Conservation (phyloP, 352 stramenopile species). For the Peronosclerospora sorghi region DNA sequence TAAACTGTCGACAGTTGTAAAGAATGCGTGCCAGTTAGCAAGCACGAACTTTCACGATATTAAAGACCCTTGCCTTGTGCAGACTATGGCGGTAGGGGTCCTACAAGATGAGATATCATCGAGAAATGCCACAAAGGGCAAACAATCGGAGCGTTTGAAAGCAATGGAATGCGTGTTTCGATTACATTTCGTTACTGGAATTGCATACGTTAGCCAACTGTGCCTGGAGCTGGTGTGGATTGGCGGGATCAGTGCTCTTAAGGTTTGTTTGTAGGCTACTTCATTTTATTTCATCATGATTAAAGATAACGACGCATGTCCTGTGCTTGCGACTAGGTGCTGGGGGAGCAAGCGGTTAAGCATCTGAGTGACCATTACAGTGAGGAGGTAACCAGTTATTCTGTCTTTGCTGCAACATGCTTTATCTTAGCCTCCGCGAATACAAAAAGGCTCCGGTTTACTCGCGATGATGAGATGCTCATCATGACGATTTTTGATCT, state of each 20-base stretch:
- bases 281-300: not conserved
- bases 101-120: slow-evolving; percentile 19
- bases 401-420: slow-evolving; percentile 32
- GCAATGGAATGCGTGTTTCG: slow-evolving; percentile 28
- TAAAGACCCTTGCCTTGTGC: not conserved
- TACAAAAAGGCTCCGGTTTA: slow-evolving; percentile 4
- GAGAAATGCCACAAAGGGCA: slow-evolving; percentile 12
- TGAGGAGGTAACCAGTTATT: slow-evolving; percentile 17
- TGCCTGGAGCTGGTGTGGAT: slow-evolving; percentile 26
- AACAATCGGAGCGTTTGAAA: slow-evolving; percentile 14
- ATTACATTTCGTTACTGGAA: slow-evolving; percentile 12
- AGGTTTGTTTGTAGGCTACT: slow-evolving; percentile 23
- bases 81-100: slow-evolving; percentile 11
- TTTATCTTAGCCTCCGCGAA: slow-evolving; percentile 26
- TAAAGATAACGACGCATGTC: not conserved
- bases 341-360: slow-evolving; percentile 18
- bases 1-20: slow-evolving; percentile 21
- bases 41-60: slow-evolving; percentile 15
- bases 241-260: slow-evolving; percentile 25
- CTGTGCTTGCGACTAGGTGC: slow-evolving; percentile 3
- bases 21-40: slow-evolving; percentile 22
- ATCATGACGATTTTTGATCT: slow-evolving; percentile 13
- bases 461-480: not conserved
- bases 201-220: slow-evolving; percentile 20
- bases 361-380: slow-evolving; percentile 2